Percentiles rank a stretch among this genome's conserved stretches.
Conservation (phyloP, 768 basidiomycete genomes). For the Pisolithus microcarpus region DNA sequence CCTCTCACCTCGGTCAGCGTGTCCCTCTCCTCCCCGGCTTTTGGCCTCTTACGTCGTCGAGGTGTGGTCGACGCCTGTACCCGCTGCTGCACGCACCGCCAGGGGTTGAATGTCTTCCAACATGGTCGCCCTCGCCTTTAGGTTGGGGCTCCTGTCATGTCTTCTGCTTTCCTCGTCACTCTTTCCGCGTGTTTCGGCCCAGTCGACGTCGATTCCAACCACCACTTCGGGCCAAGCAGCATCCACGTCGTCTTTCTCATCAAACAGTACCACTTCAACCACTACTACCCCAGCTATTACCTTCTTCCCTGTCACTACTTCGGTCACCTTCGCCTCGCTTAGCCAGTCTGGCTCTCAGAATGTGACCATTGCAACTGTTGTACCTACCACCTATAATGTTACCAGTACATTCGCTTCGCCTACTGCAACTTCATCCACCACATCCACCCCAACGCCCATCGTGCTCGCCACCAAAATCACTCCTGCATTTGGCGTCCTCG, state of each 20-base stretch:
- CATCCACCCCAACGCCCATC: constrained; percentile 27
- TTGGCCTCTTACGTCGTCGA: background rate
- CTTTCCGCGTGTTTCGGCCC: constrained; percentile 31
- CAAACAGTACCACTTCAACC: constrained; percentile 11
- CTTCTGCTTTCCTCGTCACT: constrained; percentile 24
- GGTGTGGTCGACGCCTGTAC: background rate
- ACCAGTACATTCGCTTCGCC: constrained; percentile 47
- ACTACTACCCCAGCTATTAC: constrained; percentile 33
- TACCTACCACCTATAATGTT: constrained; percentile 59
- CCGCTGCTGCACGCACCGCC: too few relatives aligned
- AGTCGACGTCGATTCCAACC: constrained; percentile 20
- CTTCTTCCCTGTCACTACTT: constrained; percentile 48
- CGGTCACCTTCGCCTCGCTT: constrained; percentile 43
- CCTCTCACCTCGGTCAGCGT: background rate
- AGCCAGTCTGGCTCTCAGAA: constrained; percentile 42
- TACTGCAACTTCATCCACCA: constrained; percentile 39
- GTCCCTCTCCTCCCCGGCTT: background rate
- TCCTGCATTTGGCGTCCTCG: constrained; percentile 85
- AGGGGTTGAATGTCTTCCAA: background rate
- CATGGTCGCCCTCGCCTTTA: constrained; percentile 10
- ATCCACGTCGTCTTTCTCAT: constrained; percentile 12
- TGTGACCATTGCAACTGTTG: constrained; percentile 43
- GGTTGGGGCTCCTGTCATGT: constrained; percentile 6
- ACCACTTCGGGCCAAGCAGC: constrained; percentile 15
- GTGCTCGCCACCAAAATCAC: constrained; percentile 61